Evolutionary conservation across 192 early-diverging fungal species (phyloP), one percentile per base, ranked within the genome.

Genomic region (Linnemannia zychae): DNA sequence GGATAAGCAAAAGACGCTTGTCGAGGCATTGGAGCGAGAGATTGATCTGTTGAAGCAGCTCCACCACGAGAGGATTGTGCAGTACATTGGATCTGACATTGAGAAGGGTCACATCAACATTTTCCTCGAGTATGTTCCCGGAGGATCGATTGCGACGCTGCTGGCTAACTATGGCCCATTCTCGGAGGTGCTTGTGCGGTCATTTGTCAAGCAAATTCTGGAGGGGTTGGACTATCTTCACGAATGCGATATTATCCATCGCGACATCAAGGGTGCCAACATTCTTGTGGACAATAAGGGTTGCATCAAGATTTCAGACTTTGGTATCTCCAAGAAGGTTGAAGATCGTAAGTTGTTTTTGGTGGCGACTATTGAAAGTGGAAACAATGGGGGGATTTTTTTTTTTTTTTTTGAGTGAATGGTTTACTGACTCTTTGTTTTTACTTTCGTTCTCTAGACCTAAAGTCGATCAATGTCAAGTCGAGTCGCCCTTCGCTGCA

Each of bases 181-280:
- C 83, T 94, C 95, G 63, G 97, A 96, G 81, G 87, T 92, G 0
- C 82, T 99, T 49, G 95, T 97, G 17, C 91, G 94, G 53, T 95
- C 92, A 28, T 95, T 98, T 86, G 95, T 97, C 20, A 91, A 90
- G 66, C 99, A 99, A 90, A 98, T 98, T 52, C 89, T 99, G 49
- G 92, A 94, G 75, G 99, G 99, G 6, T 88, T 99, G 34, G 94
- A 94, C 84, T 99, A 99, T 88, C 91, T 99, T 36, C 99, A 99
- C 77, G 93, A 94, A 53, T 93, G 95, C 71, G 93, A 94, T 70
- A 99, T 99, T 77, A 98, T 99, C 82, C 99, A 99, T 87, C 90
- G 99, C 15, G 98, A 99, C 75, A 99, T 99, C 78, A 99, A 99
- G 87, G 97, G 97, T n/a, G 97, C 96, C 73, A 99, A 98, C 76